Base-by-base conservation (phyloP, 1,284 basidiomycete species). In the Psilocybe mexicana region DNA sequence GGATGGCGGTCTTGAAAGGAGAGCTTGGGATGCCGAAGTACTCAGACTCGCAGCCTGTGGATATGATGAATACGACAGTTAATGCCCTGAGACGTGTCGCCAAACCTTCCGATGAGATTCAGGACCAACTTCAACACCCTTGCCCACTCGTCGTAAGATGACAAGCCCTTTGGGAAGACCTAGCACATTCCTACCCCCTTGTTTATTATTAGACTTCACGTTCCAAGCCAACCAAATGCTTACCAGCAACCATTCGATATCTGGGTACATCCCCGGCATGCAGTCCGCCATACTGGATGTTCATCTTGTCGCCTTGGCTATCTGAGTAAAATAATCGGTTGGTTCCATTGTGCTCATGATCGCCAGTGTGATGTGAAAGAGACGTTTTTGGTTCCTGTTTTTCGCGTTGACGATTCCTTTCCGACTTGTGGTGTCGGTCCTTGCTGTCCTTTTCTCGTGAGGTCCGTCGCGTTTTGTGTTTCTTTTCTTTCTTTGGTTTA, bases 241-340 rank as follows among this genome's bases (percentile, higher is more conserved):
- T 76, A 90, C 88, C 75, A 72, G 73, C 77, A 49, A 85, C 78
- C 45, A 81, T 64, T 58, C 75, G 76, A 67, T 92, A 90, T 68
- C 80, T 86, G 6, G 92, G 90, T 35, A 93, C 72, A 62, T 88
- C 83, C 35, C 84, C 80, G 14, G 80, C 69, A 66, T 91, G 77
- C 38, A 89, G 65, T 1, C 84, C 76, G n/a, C 89, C 91, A 66
- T 89, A 92, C 38, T 79, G 80, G 28, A 90, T 69, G 65, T 89
- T 93, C 59, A 86, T 72, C 46, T 73, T 65, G 67, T 93, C 92
- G 0, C 90, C 90, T 63, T 81, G 85, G 50, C 81, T 76, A 68
- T 93, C 90, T 4, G 82, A 82, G 67, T 83, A 89, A 74, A 84
- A 90, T 11, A 81, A 60, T 51, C 67, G 73, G 54, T 71, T 65